Evolutionary conservation across 2,329 filamentous ascomycete genomes (phyloP), one percentile per base, ranked within the genome.

Genomic region (Furcasterigmium furcatum): DNA sequence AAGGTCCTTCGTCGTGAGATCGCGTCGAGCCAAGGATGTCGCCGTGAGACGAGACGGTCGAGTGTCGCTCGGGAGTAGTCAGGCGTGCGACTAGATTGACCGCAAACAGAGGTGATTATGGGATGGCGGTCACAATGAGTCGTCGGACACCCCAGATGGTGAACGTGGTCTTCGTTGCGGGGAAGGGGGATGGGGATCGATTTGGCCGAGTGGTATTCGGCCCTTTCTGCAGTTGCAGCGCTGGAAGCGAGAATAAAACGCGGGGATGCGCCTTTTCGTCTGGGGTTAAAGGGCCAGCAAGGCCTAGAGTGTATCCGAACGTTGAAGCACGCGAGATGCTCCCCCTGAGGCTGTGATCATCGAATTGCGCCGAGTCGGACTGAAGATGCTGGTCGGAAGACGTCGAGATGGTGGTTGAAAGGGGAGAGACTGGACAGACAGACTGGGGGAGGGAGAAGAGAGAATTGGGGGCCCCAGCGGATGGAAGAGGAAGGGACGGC

Each of bases 171-270:
- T 16, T n/a, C 22, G 20, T 34, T 42, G 40, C 40, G 40, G 40
- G 40, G 40, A 42, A 42, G 40, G 27, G 41, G 41, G 32, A 34
- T 22, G 32, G 36, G 22, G 30, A 36, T 34, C 30, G 40, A 42
- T 42, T 42, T 42, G 40, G 32, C 30, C 41, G 32, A 38, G 30
- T 21, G 25, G 41, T 43, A 43, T 43, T 43, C 41, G 41, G 41
- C 41, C 41, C 41, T 43, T 43, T 18, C 41, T 43, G 30, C 41
- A 43, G 32, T 36, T 18, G 34, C 18, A 36, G n/a, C 34, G 34
- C 18, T 16, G n/a, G 9, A 12, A 18, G 34, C 34, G 34, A 36
- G 34, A 36, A 36, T 36, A 36, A 43, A 43, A 43, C 41, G 41
- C 41, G 41, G 41, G 41, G 41, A 19, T 16, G n/a, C 18, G 16